These are phyloP conservation scores for Auxenochlorella pyrenoidosa DNA, from an alignment of 139 green algal genomes.

Conservation along the genomic window DNA sequence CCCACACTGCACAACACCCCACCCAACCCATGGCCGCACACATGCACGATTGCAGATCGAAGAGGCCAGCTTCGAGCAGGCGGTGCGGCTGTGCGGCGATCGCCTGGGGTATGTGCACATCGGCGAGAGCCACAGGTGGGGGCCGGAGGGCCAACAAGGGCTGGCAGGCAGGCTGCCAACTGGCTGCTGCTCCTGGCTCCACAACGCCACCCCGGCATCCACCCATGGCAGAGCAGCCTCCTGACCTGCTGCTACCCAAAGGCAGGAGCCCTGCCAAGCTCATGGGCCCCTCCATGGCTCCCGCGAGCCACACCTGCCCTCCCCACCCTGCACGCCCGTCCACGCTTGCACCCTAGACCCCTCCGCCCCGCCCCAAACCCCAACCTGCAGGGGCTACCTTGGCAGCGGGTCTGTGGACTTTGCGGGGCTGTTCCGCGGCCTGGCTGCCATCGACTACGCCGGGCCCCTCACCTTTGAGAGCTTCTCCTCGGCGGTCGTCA, in stretches of 20 bases:
- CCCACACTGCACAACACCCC: too few relatives aligned
- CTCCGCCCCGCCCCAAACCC: background rate
- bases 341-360: too few relatives aligned
- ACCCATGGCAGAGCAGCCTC: background rate
- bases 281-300: background rate
- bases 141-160: background rate
- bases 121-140: slow-evolving; percentile 53
- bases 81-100: slow-evolving; percentile 44
- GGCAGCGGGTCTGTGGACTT: slow-evolving; percentile 64
- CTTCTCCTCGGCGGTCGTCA: slow-evolving; percentile 63
- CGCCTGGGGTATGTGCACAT: slow-evolving; percentile 63
- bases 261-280: background rate
- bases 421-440: slow-evolving; percentile 43
- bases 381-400: slow-evolving; percentile 53
- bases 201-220: background rate
- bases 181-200: background rate
- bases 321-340: too few relatives aligned
- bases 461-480: slow-evolving; percentile 68
- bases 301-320: background rate
- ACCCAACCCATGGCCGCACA: too few relatives aligned
- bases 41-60: slow-evolving; percentile 29
- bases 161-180: too few relatives aligned
- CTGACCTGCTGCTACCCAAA: background rate
- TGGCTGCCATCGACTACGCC: slow-evolving; percentile 47
- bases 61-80: slow-evolving; percentile 50